A percentile compares a stretch with the other conserved stretches of the same genome.
These are phyloP conservation scores for Aegilops bicornis DNA, from an alignment of 176 grass and related monocot species.

Conservation along the genomic window DNA sequence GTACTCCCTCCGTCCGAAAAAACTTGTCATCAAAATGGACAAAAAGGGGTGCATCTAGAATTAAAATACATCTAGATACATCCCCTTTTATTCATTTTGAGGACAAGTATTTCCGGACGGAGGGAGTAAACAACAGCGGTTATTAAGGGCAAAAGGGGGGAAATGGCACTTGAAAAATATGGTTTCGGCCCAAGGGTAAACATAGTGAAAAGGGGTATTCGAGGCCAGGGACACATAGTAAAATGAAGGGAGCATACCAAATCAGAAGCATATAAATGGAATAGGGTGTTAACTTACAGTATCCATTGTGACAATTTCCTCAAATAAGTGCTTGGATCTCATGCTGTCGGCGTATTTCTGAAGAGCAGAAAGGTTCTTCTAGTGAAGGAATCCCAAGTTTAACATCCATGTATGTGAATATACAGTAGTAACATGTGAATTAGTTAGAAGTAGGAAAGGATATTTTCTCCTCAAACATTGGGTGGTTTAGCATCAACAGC, in stretches of 20 bases:
- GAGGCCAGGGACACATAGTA: neutral
- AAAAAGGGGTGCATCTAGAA: too few relatives aligned
- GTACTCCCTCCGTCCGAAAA: too few relatives aligned
- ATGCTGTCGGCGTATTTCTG: constrained; percentile 62
- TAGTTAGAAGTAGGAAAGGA: constrained; percentile 66
- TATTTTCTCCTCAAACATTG: constrained; percentile 92
- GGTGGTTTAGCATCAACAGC: constrained; percentile 92
- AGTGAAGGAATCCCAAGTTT: constrained; percentile 56
- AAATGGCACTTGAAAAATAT: neutral
- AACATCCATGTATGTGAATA: constrained; percentile 28
- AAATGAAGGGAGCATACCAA: neutral
- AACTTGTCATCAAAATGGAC: too few relatives aligned
- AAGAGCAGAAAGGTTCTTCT: constrained; percentile 65
- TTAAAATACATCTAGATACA: too few relatives aligned
- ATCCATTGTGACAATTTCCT: constrained; percentile 43
- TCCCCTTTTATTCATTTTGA: too few relatives aligned
- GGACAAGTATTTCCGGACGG: too few relatives aligned
- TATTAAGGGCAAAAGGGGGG: neutral
- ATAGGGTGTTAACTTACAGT: constrained; percentile 38
- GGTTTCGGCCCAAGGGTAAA: neutral
- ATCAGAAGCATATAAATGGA: constrained; percentile 3
- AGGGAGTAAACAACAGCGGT: neutral
- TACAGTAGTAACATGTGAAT: constrained; percentile 25
- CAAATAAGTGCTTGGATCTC: constrained; percentile 55
- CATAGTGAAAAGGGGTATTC: neutral